Base-by-base conservation (phyloP, 2,329 filamentous ascomycete species). In the Trichoderma polysporum region DNA sequence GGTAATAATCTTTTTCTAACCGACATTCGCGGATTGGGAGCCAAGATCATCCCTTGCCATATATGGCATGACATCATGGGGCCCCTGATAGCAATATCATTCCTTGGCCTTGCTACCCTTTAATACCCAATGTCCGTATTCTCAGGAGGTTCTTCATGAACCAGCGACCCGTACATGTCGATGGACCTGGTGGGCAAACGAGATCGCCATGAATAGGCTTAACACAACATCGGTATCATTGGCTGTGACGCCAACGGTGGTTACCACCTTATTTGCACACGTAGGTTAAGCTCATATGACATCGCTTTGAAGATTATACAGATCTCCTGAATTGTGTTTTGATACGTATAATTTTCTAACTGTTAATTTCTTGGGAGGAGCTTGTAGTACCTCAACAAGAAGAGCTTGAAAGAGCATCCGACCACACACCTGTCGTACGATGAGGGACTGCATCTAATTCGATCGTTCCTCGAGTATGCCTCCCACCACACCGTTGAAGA, bases 391-490 rank as follows among this genome's bases (percentile, higher is more conserved):
- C 83, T 97, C 68, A 91, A 97, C 74, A 90, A 91, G 70, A 91
- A 91, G 74, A 86, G 88, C 1, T 84, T 90, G 33, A 88, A 85
- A 69, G 84, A 94, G 70, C 94, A 94, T 70, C 94, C 94, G 0
- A 97, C 92, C 1, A 91, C 91, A 1, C 92, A 97, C 77, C 88
- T 99, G 66, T 94, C 93, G 62, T 99, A 99, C 80, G 92, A 98
- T 76, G 92, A 97, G 80, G 94, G 94, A 41, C 85, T 99, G 15
- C 88, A 92, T 70, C 85, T 99, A 59, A 90, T 98, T 73, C 91
- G 93, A 58, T 87, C 90, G 39, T 98, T 99, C 78, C 86, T 99
- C 39, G 79, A 86, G 49, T 95, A 93, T 78, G 90, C 93, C 3
- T 93, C 94, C 1, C 90, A 92, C 69, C 92, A 97, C 77, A 93